Percentiles rank a stretch among this genome's conserved stretches.
Evolutionary conservation across 192 early-diverging fungal species (phyloP).

Genomic region (Pilaira anomala): DNA sequence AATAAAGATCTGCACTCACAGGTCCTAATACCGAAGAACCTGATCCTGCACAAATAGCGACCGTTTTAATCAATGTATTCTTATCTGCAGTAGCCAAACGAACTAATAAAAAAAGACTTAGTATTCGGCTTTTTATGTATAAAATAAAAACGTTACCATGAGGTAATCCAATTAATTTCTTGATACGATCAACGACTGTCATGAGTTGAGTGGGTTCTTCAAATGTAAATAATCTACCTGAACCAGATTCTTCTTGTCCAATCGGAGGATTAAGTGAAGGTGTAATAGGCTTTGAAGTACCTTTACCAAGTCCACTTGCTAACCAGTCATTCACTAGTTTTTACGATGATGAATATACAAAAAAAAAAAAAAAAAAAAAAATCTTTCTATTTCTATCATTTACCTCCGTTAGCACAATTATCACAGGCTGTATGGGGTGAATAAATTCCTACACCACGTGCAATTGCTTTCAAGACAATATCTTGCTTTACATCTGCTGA

Average conservation of each 20-base stretch:
- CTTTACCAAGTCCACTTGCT: slow-evolving; percentile 58
- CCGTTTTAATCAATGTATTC: slow-evolving; percentile 53
- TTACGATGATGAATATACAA: too few species aligned
- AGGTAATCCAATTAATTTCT: slow-evolving; percentile 59
- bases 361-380: background rate
- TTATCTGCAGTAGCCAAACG: slow-evolving; percentile 65
- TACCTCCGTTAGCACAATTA: slow-evolving; percentile 69
- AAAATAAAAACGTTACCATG: slow-evolving; percentile 47
- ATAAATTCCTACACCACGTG: slow-evolving; percentile 83
- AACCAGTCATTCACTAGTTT: slow-evolving; percentile 94
- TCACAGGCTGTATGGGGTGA: slow-evolving; percentile 92
- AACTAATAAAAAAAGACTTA: slow-evolving; percentile 38
- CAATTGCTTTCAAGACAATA: slow-evolving; percentile 77
- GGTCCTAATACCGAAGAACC: slow-evolving; percentile 63
- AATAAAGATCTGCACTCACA: slow-evolving; percentile 70
- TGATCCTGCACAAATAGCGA: slow-evolving; percentile 94
- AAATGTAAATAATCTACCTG: slow-evolving; percentile 62
- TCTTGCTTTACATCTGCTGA: slow-evolving; percentile 74
- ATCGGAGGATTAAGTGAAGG: slow-evolving; percentile 50
- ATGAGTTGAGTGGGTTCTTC: slow-evolving; percentile 48
- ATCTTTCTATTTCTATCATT: too few species aligned
- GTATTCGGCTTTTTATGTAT: background rate
- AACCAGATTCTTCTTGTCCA: slow-evolving; percentile 55
- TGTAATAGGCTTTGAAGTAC: slow-evolving; percentile 34
- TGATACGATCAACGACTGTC: slow-evolving; percentile 58